A percentile compares a stretch with the other conserved stretches of the same genome.
Evolutionary conservation across 2,329 filamentous ascomycete genomes (phyloP).

Genomic region (Cryphonectria nitschkei): DNA sequence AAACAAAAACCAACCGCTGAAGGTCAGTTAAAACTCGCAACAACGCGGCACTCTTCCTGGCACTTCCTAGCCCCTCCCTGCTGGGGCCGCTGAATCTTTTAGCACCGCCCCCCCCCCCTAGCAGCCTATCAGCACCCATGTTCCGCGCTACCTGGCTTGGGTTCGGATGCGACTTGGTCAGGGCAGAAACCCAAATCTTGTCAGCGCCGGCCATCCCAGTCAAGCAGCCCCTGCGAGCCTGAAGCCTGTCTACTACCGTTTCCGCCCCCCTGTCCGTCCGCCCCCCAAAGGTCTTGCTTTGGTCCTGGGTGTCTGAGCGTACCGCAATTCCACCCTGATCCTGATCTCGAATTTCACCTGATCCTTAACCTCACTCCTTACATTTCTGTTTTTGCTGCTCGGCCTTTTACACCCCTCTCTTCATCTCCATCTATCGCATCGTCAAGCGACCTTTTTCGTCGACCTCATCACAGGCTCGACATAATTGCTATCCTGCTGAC

Average conservation of each 20-base stretch:
- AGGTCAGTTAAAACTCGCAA: constrained; percentile 24
- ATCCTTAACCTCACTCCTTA: constrained; percentile 19
- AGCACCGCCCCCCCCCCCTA: background rate
- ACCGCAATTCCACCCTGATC: constrained; percentile 22
- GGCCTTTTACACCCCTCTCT: constrained; percentile 20
- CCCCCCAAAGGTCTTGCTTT: background rate
- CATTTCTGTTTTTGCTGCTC: constrained; percentile 4
- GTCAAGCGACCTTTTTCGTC: constrained; percentile 8
- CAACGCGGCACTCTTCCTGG: background rate
- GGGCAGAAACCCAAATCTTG: constrained; percentile 17
- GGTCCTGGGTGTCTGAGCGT: constrained; percentile 5
- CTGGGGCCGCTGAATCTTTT: background rate
- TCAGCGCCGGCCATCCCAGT: constrained; percentile 10
- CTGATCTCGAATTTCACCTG: constrained; percentile 12
- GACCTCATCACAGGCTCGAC: background rate
- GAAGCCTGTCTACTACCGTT: constrained; percentile 3
- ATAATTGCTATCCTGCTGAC: constrained; percentile 19
- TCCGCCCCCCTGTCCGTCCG: background rate
- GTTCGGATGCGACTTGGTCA: constrained; percentile 7
- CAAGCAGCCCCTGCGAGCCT: constrained; percentile 7
- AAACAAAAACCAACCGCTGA: constrained; percentile 6
- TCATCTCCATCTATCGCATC: constrained; percentile 14
- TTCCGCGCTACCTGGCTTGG: constrained; percentile 2
- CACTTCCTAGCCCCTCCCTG: constrained; percentile 15
- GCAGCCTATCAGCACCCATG: constrained; percentile 24